phyloP scores from a whole-genome alignment of 139 green algal species.

The Coelastrella sp. region DNA sequence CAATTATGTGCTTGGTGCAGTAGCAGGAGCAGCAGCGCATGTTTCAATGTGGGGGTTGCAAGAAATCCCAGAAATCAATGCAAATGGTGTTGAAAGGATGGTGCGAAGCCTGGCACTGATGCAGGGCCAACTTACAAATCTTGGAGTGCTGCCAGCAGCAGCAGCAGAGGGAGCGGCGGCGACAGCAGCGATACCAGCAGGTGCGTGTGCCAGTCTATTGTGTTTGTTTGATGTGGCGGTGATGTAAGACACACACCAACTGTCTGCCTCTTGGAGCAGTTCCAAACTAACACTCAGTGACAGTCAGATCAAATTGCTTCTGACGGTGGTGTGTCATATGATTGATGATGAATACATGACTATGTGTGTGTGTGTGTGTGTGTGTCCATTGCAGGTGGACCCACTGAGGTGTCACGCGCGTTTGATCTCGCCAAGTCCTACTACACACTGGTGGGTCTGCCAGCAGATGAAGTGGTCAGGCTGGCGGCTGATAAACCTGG shows the following conservation, averaged over 20 bases:
- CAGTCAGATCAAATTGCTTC: not conserved
- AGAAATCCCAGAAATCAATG: slow-evolving; percentile 66
- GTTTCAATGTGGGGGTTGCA: slow-evolving; percentile 73
- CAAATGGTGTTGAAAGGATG: slow-evolving; percentile 71
- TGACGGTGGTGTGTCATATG: not conserved
- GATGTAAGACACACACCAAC: too few species aligned
- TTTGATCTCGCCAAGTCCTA: slow-evolving; percentile 48
- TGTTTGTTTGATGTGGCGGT: too few species aligned
- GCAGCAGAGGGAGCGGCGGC: not conserved
- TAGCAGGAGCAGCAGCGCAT: slow-evolving; percentile 59
- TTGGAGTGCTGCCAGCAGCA: not conserved
- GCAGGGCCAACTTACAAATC: slow-evolving; percentile 1
- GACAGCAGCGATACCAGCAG: not conserved
- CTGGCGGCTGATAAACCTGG: slow-evolving; percentile 60
- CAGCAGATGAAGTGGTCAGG: slow-evolving; percentile 61
- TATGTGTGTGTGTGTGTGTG: not conserved
- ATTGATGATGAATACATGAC: not conserved
- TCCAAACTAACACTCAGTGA: too few species aligned
- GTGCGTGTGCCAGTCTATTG: not conserved
- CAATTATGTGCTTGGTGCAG: slow-evolving; percentile 70
- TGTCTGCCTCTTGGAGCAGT: too few species aligned
- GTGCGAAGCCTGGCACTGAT: slow-evolving; percentile 53
- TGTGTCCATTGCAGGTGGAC: not conserved
- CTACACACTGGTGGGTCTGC: slow-evolving; percentile 42
- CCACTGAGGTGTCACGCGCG: slow-evolving; percentile 16